Base-by-base conservation (phyloP, 345 rosid genomes). In the Rhizophora mangle region DNA sequence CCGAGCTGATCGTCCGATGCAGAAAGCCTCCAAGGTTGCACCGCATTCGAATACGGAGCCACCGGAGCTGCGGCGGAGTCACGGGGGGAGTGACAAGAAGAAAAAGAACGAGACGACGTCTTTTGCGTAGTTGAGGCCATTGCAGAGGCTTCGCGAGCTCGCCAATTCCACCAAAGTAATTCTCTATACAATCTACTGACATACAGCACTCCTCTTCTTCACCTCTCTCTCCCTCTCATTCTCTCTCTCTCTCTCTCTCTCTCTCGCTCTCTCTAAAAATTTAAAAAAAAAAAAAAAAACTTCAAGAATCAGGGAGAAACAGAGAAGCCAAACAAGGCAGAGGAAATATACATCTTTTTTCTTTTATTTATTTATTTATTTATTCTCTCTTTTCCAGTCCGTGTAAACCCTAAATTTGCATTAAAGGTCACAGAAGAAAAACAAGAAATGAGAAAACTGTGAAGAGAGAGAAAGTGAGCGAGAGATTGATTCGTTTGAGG, bases 101-200 rank as follows among this genome's bases (percentile, higher is more conserved):
- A 20, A 55, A 31, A 37, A 34, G 81, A 65, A 72, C 72, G 61
- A 69, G 80, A 81, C 97, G 96, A 79, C 93, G 93, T 68, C 81
- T 81, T 88, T 91, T 91, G 68, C 97, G 89, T 31, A 89, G 86
- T 56, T 91, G 97, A 64, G 97, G 97, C 93, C 97, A 91, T 94
- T 91, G 98, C 63, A 88, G 72, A 53, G 97, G 97, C 77, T 94
- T 94, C 46, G 82, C 85, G 57, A 87, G 89, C 80, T 80, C 90
- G 54, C 96, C 93, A 82, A 89, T 84, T 87, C 90, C 97, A 82
- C 90, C 85, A 78, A 79, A 77, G 76, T 78, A 77, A 77, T 82
- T 77, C 85, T 74, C 93, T 47, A 69, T 68, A 76, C 93, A 94
- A 72, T 87, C 91, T 72, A 82, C 84, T 88, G 95, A 91, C 97